These are phyloP conservation scores for Hypocrella siamensis DNA, from an alignment of 2,329 filamentous ascomycete genomes.

Conservation along the genomic window DNA sequence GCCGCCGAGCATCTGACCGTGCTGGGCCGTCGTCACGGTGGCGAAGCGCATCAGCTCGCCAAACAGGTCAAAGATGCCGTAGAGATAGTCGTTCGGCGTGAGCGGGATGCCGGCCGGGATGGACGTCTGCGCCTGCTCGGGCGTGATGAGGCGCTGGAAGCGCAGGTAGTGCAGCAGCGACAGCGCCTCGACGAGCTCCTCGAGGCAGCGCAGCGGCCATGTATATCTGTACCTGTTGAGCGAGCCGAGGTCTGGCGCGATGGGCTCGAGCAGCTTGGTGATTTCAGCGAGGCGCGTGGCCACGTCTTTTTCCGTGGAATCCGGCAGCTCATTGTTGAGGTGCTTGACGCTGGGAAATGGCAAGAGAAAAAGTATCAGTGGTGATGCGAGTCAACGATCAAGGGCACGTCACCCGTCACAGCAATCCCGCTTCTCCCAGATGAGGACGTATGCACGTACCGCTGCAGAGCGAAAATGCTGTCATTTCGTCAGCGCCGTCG, in stretches of 20 bases:
- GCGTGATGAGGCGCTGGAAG: slow-evolving; percentile 57
- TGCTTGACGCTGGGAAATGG: slow-evolving; percentile 37
- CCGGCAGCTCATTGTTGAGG: slow-evolving; percentile 46
- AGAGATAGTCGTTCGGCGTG: slow-evolving; percentile 71
- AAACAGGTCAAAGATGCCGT: slow-evolving; percentile 84
- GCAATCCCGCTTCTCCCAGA: no score
- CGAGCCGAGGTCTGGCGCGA: slow-evolving; percentile 59
- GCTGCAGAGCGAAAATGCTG: slow-evolving; percentile 23
- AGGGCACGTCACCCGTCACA: no score
- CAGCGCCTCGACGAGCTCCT: slow-evolving; percentile 88
- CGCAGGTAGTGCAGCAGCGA: slow-evolving; percentile 80
- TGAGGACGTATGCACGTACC: no score
- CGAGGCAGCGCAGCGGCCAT: slow-evolving; percentile 66
- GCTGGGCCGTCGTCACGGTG: slow-evolving; percentile 72
- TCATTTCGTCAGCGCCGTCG: neutral
- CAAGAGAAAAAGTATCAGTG: no score
- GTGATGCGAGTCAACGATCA: no score
- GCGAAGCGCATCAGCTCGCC: slow-evolving; percentile 97
- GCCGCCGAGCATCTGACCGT: slow-evolving; percentile 30
- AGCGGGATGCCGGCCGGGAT: slow-evolving; percentile 43
- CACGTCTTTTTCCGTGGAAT: slow-evolving; percentile 54
- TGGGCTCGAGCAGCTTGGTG: slow-evolving; percentile 45
- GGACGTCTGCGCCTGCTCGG: slow-evolving; percentile 37
- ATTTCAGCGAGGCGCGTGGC: slow-evolving; percentile 57
- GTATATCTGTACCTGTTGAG: slow-evolving; percentile 75